Conservation (phyloP, 1,139 yeast genomes). For the Saccharomyces hybrid region DNA sequence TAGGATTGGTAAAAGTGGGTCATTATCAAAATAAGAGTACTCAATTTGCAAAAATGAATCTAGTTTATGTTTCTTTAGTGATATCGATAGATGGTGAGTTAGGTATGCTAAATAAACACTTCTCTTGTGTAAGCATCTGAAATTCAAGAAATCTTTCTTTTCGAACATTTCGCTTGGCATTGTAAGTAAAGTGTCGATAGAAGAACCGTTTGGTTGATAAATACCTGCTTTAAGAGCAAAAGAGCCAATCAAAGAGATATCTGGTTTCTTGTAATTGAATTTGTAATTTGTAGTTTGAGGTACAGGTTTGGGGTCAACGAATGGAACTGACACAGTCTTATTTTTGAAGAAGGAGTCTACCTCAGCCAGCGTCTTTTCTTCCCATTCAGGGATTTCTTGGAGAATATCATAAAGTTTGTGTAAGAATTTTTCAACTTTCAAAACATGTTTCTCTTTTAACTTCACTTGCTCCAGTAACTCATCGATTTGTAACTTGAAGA, state of each 20-base stretch:
- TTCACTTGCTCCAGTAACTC: slow-evolving; percentile 75
- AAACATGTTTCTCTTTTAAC: slow-evolving; percentile 60
- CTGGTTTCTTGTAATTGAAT: slow-evolving; percentile 66
- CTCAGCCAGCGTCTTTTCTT: slow-evolving; percentile 45
- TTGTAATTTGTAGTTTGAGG: slow-evolving; percentile 52
- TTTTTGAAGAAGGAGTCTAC: slow-evolving; percentile 45
- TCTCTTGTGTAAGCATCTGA: slow-evolving; percentile 82
- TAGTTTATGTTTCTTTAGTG: slow-evolving; percentile 49
- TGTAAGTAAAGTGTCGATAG: slow-evolving; percentile 70
- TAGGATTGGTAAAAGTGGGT: slow-evolving; percentile 57
- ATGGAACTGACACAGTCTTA: slow-evolving; percentile 60
- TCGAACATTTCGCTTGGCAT: slow-evolving; percentile 75
- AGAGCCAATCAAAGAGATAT: slow-evolving; percentile 76
- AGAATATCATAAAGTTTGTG: slow-evolving; percentile 70
- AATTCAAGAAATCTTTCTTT: slow-evolving; percentile 83
- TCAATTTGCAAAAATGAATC: slow-evolving; percentile 41
- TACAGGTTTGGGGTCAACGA: slow-evolving; percentile 81
- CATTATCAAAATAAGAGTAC: slow-evolving; percentile 61
- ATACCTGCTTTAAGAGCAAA: slow-evolving; percentile 83
- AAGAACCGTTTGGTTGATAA: slow-evolving; percentile 50
- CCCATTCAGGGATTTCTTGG: slow-evolving; percentile 50
- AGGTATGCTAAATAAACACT: slow-evolving; percentile 78
- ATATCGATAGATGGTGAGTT: slow-evolving; percentile 52
- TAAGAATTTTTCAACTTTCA: slow-evolving; percentile 65
- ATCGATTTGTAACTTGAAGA: slow-evolving; percentile 89